Conservation (phyloP, 331 rosid species). For the Rhamnella rubrinervis region DNA sequence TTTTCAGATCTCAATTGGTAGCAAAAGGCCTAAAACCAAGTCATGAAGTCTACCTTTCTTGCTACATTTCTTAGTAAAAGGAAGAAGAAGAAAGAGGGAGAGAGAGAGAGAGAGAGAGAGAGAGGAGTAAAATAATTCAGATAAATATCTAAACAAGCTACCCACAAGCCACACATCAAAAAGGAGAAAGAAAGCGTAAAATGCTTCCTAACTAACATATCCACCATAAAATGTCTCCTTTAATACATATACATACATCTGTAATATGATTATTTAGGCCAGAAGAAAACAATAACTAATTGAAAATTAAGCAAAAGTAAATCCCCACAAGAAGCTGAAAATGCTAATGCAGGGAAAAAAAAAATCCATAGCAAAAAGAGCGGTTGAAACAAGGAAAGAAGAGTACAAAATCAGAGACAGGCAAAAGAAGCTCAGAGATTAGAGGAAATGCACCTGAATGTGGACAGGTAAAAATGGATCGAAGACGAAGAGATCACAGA, state of each 20-base stretch:
- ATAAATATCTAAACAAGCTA: background rate
- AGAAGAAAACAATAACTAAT: conserved; percentile 10
- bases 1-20: conserved; percentile 29
- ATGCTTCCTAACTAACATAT: background rate
- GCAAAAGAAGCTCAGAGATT: conserved; percentile 10
- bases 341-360: conserved; percentile 6
- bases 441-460: conserved; percentile 44
- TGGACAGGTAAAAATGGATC: conserved; percentile 40
- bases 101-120: conserved; percentile 1
- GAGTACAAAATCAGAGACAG: background rate
- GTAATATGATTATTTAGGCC: background rate
- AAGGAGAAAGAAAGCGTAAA: conserved; percentile 6
- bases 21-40: background rate
- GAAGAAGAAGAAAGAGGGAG: background rate
- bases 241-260: no score
- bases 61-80: conserved; percentile 17
- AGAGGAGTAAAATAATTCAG: background rate
- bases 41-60: background rate
- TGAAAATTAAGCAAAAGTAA: background rate
- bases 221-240: no score
- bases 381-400: background rate
- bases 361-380: background rate
- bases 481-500: conserved; percentile 36
- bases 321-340: background rate
- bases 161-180: conserved; percentile 11